Base-by-base conservation (phyloP, 805 yeast genomes). In the Pichia kluyveri region DNA sequence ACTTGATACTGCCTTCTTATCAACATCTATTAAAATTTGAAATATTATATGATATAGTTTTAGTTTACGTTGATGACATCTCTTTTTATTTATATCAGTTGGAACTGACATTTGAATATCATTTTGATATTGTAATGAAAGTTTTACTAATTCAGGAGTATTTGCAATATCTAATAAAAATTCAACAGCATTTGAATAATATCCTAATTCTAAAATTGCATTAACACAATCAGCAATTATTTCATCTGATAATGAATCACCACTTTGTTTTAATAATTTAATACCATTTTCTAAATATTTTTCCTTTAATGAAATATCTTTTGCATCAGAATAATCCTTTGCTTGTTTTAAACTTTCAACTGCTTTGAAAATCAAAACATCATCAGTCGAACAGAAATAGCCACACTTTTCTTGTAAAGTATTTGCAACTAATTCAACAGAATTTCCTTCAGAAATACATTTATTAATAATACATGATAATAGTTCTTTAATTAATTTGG, bases 401-500 rank as follows among this genome's bases (percentile, higher is more conserved):
- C 96, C 95, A 70, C 99, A 93, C 51, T 91, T 82, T 47, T 87
- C 95, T 65, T 93, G 96, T 45, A 93, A 69, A 1, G 90, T 80
- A 36, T 82, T 80, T 1, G 97, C 95, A 45, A 91, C 86, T 49
- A 83, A 72, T 61, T 91, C 98, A 41, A 93, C 91, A 0, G 96
- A 85, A 5, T 87, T 91, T n/a, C 99, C 98, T 54, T 86, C 80
- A 38, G 86, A 74, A 49, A 93, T 89, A 55, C 86, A 87, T 62
- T 84, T 84, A 66, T 90, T 90, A 52, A 93, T 89, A 37, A 93
- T 80, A 1, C 96, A 85, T 2, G 95, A 83, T 41, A 93, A 75
- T 37, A 95, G 79, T 57, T 91, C 98, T 62, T 87, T 86, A 28
- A 91, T 80, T 42, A 88, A 71, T 44, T 79, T 79, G 38, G 75